Percentiles rank a stretch among this genome's conserved stretches.
Conservation (phyloP, 2,329 filamentous ascomycete genomes). For the Alternaria conjuncta region DNA sequence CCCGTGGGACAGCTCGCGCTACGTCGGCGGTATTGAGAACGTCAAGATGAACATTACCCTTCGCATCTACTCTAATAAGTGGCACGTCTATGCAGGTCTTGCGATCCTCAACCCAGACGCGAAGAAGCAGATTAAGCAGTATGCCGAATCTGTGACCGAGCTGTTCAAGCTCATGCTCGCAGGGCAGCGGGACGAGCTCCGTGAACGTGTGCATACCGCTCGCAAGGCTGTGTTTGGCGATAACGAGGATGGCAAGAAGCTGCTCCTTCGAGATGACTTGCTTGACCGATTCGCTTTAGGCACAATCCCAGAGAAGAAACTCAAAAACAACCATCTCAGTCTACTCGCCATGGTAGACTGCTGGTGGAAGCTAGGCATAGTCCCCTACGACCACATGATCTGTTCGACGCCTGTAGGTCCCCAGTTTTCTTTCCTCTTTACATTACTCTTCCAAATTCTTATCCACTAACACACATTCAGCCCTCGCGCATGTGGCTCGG, state of each 20-base stretch:
- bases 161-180: slow-evolving; percentile 97
- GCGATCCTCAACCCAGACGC: slow-evolving; percentile 96
- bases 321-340: slow-evolving; percentile 92
- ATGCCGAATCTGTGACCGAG: slow-evolving; percentile 89
- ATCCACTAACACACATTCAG: slow-evolving; percentile 38
- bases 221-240: slow-evolving; percentile 71
- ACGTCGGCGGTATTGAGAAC: slow-evolving; percentile 96
- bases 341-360: slow-evolving; percentile 97
- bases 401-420: slow-evolving; percentile 82
- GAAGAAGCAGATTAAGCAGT: slow-evolving; percentile 90
- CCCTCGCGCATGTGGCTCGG: slow-evolving; percentile 96
- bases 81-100: slow-evolving; percentile 98
- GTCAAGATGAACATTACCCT: slow-evolving; percentile 99
- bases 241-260: slow-evolving; percentile 64
- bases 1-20: slow-evolving; percentile 95
- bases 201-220: slow-evolving; percentile 76
- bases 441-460: not conserved
- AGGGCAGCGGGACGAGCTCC: slow-evolving; percentile 77
- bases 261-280: slow-evolving; percentile 79
- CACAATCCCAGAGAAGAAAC: slow-evolving; percentile 67
- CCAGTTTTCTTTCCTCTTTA: not conserved
- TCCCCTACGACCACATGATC: slow-evolving; percentile 99
- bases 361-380: slow-evolving; percentile 92
- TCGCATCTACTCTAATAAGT: slow-evolving; percentile 97
- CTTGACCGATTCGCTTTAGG: slow-evolving; percentile 89